Percentiles rank a stretch among this genome's conserved stretches.
phyloP scores from a whole-genome alignment of 208 protist genomes.

The Leishmania guyanensis region DNA sequence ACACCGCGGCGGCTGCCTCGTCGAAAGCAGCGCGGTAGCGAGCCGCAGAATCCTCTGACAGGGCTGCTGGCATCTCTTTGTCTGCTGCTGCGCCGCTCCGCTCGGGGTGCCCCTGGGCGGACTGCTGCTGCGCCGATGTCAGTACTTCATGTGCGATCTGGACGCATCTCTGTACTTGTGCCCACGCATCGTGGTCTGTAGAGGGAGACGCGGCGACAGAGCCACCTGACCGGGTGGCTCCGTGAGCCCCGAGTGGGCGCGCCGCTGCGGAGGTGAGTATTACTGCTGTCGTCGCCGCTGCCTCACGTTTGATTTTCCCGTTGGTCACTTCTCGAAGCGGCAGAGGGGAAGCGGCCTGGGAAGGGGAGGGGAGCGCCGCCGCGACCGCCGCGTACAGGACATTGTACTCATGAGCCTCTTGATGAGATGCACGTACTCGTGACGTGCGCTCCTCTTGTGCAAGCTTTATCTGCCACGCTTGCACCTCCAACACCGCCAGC shows the following conservation, averaged over 20 bases:
- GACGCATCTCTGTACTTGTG: not conserved
- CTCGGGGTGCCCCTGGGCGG: not conserved
- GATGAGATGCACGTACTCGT: not conserved
- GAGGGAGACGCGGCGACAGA: not conserved
- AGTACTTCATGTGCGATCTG: not conserved
- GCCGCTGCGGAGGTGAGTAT: not conserved
- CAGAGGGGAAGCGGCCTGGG: not conserved
- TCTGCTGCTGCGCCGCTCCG: not conserved
- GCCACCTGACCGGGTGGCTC: too few relatives aligned
- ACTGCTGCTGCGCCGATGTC: not conserved
- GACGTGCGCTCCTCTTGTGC: constrained; percentile 1
- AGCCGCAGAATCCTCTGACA: not conserved
- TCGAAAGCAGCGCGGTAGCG: constrained; percentile 17
- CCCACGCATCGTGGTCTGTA: not conserved
- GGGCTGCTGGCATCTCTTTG: not conserved
- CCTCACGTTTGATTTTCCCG: not conserved
- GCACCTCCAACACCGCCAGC: constrained; percentile 2
- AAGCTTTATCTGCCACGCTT: not conserved
- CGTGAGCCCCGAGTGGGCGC: not conserved
- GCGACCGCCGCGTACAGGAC: not conserved
- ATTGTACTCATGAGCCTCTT: constrained; percentile 1
- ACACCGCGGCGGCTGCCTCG: constrained; percentile 9
- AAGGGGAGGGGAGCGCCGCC: not conserved
- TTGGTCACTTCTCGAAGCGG: not conserved
- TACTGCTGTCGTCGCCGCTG: not conserved